A percentile compares a stretch with the other conserved stretches of the same genome.
Conservation (phyloP, 2,329 filamentous ascomycete genomes). For the Mollisia scopiformis region DNA sequence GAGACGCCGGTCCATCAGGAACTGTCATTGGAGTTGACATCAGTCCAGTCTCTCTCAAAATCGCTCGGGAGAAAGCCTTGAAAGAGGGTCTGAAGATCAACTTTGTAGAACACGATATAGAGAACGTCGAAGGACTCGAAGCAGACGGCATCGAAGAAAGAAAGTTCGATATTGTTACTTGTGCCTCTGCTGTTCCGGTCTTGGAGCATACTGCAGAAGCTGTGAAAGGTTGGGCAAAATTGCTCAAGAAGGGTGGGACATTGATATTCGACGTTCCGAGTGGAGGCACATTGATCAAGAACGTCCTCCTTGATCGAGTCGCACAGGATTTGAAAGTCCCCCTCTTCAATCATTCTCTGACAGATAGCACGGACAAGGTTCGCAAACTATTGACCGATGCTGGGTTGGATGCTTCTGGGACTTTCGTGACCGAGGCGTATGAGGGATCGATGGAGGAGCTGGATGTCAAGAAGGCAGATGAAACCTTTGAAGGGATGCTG, state of each 20-base stretch:
- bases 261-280: constrained; percentile 22
- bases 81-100: constrained; percentile 5
- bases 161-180: constrained; percentile 18
- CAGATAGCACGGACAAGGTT: constrained; percentile 9
- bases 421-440: constrained; percentile 18
- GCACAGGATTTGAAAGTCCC: constrained; percentile 9
- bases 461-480: constrained; percentile 9
- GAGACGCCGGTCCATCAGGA: constrained; percentile 8
- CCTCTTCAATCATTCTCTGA: constrained; percentile 7
- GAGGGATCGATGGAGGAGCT: neutral
- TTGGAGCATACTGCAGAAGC: constrained; percentile 12
- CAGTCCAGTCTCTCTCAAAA: constrained; percentile 7
- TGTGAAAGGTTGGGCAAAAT: constrained; percentile 20
- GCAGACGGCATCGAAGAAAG: constrained; percentile 9
- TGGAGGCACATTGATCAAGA: constrained; percentile 13
- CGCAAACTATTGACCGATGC: constrained; percentile 12
- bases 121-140: constrained; percentile 8
- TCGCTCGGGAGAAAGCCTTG: constrained; percentile 15
- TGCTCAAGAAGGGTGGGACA: constrained; percentile 20
- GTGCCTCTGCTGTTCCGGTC: constrained; percentile 17
- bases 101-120: constrained; percentile 20
- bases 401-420: constrained; percentile 15
- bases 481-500: constrained; percentile 19
- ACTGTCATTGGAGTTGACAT: constrained; percentile 24
- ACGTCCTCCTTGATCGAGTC: constrained; percentile 13